A percentile compares a stretch with the other conserved stretches of the same genome.
These are phyloP conservation scores for Euphorbia lathyris DNA, from an alignment of 345 rosid genomes.

Conservation along the genomic window DNA sequence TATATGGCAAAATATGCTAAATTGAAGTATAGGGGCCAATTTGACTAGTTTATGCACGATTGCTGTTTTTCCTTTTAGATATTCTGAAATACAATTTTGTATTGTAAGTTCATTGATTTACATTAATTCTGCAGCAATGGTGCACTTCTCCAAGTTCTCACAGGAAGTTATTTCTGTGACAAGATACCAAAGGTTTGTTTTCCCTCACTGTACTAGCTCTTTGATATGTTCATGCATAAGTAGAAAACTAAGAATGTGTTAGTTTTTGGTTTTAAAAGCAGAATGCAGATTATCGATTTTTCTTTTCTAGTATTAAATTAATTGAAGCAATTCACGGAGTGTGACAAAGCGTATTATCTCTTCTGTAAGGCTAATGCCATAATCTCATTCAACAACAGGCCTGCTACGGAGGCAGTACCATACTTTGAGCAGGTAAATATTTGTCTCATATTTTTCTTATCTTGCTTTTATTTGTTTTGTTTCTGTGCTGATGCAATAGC, in stretches of 20 bases:
- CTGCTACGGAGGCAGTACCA: conserved; percentile 96
- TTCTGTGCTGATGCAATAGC: not conserved
- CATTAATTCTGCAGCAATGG: conserved; percentile 64
- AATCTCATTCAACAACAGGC: conserved; percentile 91
- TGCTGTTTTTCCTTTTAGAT: too few species aligned
- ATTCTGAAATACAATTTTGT: too few species aligned
- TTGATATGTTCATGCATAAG: conserved; percentile 1
- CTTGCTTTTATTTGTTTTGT: not conserved
- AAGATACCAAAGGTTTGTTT: conserved; percentile 84
- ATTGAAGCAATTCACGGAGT: conserved; percentile 24
- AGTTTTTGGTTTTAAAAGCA: conserved; percentile 11
- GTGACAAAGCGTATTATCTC: conserved; percentile 49
- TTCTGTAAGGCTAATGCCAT: conserved; percentile 85
- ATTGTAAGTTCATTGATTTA: conserved; percentile 1
- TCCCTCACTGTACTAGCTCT: not conserved
- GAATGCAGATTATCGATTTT: conserved; percentile 21
- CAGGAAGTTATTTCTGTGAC: conserved; percentile 79
- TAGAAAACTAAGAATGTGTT: not conserved
- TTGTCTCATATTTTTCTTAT: conserved; percentile 2
- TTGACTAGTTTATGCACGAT: too few species aligned
- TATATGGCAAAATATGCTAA: too few species aligned
- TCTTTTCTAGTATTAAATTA: conserved; percentile 11
- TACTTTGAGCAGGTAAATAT: conserved; percentile 86
- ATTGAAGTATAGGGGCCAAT: too few species aligned
- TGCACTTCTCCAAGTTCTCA: conserved; percentile 82